Evolutionary conservation across 2,329 filamentous ascomycete genomes (phyloP).

Genomic region (Endothia cerciana): DNA sequence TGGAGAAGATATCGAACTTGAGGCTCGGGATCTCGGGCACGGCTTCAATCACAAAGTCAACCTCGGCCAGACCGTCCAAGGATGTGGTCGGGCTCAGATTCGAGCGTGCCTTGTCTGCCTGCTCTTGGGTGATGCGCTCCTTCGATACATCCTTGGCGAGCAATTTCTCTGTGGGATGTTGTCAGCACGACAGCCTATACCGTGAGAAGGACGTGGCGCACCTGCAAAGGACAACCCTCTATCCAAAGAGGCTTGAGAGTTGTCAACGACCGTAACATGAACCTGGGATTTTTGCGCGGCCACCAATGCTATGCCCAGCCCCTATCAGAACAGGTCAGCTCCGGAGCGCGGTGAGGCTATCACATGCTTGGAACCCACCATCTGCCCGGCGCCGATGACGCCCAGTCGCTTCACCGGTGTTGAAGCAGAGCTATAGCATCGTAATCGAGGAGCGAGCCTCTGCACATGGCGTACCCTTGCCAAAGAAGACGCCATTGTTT

Average conservation of each 20-base stretch:
- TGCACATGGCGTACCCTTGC: constrained; percentile 43
- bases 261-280: constrained; percentile 85
- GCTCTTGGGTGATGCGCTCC: constrained; percentile 78
- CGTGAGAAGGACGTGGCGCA: constrained; percentile 43
- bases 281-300: constrained; percentile 83
- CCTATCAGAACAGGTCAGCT: constrained; percentile 58
- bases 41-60: constrained; percentile 97
- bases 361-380: constrained; percentile 66
- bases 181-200: background rate
- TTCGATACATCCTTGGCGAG: constrained; percentile 92
- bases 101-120: constrained; percentile 73
- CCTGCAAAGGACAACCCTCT: constrained; percentile 90
- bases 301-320: constrained; percentile 92
- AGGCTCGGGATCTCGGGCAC: constrained; percentile 89
- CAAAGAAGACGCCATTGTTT: constrained; percentile 47
- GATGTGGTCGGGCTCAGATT: constrained; percentile 72
- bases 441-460: constrained; percentile 45
- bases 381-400: constrained; percentile 93
- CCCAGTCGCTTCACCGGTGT: constrained; percentile 85
- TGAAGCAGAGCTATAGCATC: constrained; percentile 73
- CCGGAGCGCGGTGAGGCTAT: constrained; percentile 29
- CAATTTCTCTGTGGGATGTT: constrained; percentile 72
- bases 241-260: constrained; percentile 79
- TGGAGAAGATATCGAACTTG: constrained; percentile 85
- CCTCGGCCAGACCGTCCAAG: constrained; percentile 76